A percentile compares a stretch with the other conserved stretches of the same genome.
phyloP scores from a whole-genome alignment of 2,329 filamentous ascomycete species.

The Nemania serpens region DNA sequence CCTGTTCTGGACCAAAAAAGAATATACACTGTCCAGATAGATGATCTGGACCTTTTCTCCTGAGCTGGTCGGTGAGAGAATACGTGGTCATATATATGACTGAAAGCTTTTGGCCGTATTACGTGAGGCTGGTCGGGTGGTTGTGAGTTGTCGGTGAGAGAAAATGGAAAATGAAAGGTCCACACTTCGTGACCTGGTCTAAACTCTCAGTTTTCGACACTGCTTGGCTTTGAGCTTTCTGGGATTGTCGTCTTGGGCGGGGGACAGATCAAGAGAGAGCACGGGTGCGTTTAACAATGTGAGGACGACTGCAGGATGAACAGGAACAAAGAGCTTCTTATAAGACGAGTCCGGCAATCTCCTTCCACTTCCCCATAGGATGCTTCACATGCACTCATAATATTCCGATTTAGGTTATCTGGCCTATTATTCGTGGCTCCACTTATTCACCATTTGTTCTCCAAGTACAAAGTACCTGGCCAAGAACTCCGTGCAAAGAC shows the following conservation, averaged over 20 bases:
- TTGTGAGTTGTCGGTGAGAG: conserved; percentile 25
- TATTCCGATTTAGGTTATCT: background rate
- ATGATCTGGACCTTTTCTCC: conserved; percentile 9
- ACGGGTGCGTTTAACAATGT: conserved; percentile 1
- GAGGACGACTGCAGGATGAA: background rate
- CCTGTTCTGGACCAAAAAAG: conserved; percentile 13
- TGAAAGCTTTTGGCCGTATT: conserved; percentile 9
- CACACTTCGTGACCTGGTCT: conserved; percentile 9
- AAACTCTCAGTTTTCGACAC: conserved; percentile 7
- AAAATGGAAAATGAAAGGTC: conserved; percentile 8
- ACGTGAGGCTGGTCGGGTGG: conserved; percentile 13
- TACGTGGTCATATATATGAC: conserved; percentile 20
- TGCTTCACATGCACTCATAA: conserved; percentile 4
- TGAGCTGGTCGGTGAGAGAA: conserved; percentile 12
- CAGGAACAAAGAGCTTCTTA: conserved; percentile 20
- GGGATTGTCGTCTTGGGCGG: conserved; percentile 9
- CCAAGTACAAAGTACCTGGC: background rate
- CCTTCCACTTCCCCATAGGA: conserved; percentile 6
- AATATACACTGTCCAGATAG: conserved; percentile 16
- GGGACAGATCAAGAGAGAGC: conserved; percentile 7
- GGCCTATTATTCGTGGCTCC: conserved; percentile 14
- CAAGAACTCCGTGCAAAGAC: too few relatives aligned
- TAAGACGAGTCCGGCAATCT: conserved; percentile 11
- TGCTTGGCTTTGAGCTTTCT: conserved; percentile 7
- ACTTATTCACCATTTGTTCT: conserved; percentile 19